Evolutionary conservation across 1,139 yeast species (phyloP).

Genomic region (Diutina sp.): DNA sequence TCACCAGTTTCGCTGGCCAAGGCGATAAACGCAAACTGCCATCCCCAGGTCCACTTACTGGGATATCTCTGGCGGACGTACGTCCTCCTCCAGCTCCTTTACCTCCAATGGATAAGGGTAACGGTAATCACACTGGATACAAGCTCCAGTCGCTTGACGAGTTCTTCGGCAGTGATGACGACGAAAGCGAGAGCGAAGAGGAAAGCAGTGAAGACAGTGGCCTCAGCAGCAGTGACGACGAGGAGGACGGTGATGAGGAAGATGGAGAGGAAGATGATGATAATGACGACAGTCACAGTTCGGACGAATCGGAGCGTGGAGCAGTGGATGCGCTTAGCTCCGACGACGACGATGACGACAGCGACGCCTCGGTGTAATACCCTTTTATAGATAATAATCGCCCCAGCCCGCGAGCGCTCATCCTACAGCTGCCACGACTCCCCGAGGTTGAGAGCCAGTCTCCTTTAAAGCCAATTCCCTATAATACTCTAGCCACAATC

Average conservation of each 20-base stretch:
- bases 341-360: not conserved
- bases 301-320: not conserved
- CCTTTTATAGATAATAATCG: not conserved
- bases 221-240: not conserved
- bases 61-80: not conserved
- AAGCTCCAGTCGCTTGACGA: constrained; percentile 75
- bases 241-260: not conserved
- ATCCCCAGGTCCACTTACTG: not conserved
- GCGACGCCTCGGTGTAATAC: not conserved
- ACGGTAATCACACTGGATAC: constrained; percentile 12
- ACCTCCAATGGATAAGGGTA: constrained; percentile 13
- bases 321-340: not conserved
- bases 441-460: no score
- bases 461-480: no score
- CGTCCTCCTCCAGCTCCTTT: constrained; percentile 12
- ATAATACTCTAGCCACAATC: not conserved
- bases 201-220: not conserved
- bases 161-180: constrained; percentile 50
- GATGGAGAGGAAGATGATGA: not conserved
- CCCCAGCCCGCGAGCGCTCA: no score
- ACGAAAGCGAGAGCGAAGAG: not conserved
- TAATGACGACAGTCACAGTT: not conserved
- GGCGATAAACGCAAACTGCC: not conserved
- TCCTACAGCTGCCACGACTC: no score
- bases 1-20: constrained; percentile 9